A percentile compares a stretch with the other conserved stretches of the same genome.
Evolutionary conservation across 1,284 basidiomycete species (phyloP).

Genomic region (Ganoderma lucidum): DNA sequence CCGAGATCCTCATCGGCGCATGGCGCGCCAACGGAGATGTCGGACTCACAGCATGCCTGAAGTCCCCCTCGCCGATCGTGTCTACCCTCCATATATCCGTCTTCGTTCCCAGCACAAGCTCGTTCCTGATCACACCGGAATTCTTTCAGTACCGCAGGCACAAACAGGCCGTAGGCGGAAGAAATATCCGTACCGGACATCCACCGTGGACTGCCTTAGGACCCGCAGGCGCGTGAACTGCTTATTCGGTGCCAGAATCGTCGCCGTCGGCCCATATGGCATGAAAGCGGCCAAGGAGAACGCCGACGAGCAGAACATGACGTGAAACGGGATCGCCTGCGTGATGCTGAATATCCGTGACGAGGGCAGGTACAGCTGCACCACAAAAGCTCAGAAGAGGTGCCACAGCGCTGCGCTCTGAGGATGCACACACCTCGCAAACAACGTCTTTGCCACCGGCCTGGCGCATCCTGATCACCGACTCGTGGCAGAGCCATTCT

Average conservation of each 20-base stretch:
- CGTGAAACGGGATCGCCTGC: slow-evolving; percentile 70
- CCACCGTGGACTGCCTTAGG: slow-evolving; percentile 71
- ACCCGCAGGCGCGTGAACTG: slow-evolving; percentile 64
- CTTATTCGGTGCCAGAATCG: slow-evolving; percentile 45
- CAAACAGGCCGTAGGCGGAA: not conserved
- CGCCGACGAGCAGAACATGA: slow-evolving; percentile 62
- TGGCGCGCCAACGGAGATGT: not conserved
- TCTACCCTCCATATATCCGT: slow-evolving; percentile 76
- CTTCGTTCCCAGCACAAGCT: slow-evolving; percentile 51
- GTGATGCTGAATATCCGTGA: slow-evolving; percentile 64
- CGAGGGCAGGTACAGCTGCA: slow-evolving; percentile 60
- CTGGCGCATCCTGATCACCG: slow-evolving; percentile 50
- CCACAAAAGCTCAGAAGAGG: not conserved
- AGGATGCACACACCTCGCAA: slow-evolving; percentile 44
- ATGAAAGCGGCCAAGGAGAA: slow-evolving; percentile 66
- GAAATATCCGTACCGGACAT: slow-evolving; percentile 61
- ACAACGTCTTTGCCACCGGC: slow-evolving; percentile 53
- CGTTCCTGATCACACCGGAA: slow-evolving; percentile 31
- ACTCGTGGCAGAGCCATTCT: slow-evolving; percentile 62
- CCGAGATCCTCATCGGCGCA: not conserved
- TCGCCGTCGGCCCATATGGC: slow-evolving; percentile 59
- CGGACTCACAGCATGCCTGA: slow-evolving; percentile 59
- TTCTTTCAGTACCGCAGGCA: not conserved
- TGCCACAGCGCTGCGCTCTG: not conserved
- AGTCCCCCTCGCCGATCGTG: slow-evolving; percentile 67